Conservation (phyloP, 208 protist genomes). For the Acanthamoeba polyphaga region DNA sequence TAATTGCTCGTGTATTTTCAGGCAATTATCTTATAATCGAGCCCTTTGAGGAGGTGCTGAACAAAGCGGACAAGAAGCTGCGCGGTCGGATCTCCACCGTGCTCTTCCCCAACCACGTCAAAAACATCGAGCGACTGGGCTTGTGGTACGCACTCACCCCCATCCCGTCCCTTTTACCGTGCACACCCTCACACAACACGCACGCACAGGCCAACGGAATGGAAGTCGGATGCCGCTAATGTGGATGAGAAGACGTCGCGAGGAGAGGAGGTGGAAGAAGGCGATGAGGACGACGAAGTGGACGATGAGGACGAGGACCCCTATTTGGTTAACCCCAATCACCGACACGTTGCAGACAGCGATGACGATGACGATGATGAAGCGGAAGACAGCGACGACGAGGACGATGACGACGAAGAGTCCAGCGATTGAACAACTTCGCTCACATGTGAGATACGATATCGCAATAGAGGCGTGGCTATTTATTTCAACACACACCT, state of each 20-base stretch:
- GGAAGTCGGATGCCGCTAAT: not conserved
- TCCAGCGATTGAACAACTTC: no score
- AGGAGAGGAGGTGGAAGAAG: not conserved
- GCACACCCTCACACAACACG: not conserved
- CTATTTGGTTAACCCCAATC: slow-evolving; percentile 58
- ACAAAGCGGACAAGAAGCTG: slow-evolving; percentile 67
- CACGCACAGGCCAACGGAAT: not conserved
- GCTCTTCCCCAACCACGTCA: slow-evolving; percentile 58
- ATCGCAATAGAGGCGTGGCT: no score
- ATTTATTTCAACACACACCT: no score
- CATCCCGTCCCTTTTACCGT: no score
- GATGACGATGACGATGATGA: slow-evolving; percentile 1
- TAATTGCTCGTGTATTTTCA: not conserved
- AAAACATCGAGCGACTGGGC: not conserved
- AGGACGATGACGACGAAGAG: not conserved
- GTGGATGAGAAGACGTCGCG: not conserved
- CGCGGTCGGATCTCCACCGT: not conserved
- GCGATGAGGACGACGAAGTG: not conserved
- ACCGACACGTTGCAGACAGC: not conserved
- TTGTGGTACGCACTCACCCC: not conserved
- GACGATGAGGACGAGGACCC: slow-evolving; percentile 43
- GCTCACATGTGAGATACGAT: no score
- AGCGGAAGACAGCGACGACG: not conserved
- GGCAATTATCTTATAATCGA: slow-evolving; percentile 64
- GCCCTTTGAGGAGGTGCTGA: slow-evolving; percentile 40